A percentile compares a stretch with the other conserved stretches of the same genome.
phyloP scores from a whole-genome alignment of 306 rosid species.

The Dalbergia cultrata region DNA sequence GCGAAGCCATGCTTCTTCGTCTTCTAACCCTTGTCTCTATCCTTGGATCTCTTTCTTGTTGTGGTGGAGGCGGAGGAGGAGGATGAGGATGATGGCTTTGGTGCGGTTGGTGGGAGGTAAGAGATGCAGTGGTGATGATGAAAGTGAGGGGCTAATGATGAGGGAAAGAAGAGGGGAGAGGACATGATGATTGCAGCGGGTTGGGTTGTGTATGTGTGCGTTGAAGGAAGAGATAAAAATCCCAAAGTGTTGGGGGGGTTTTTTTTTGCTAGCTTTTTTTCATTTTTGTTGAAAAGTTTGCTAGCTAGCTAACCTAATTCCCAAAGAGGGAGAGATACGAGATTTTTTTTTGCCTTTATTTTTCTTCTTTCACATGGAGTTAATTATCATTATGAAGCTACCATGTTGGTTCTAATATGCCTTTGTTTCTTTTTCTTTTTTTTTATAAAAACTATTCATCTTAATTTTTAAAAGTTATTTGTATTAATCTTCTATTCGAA shows the following conservation, averaged over 20 bases:
- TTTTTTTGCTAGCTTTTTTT: neutral
- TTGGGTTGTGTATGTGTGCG: slow-evolving; percentile 50
- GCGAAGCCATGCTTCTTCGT: slow-evolving; percentile 54
- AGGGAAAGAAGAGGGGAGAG: slow-evolving; percentile 54
- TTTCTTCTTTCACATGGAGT: slow-evolving; percentile 48
- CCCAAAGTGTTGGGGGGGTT: slow-evolving; percentile 32
- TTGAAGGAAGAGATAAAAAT: slow-evolving; percentile 55
- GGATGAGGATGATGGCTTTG: slow-evolving; percentile 49
- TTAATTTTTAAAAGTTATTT: too few relatives aligned
- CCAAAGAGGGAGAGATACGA: neutral
- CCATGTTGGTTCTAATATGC: slow-evolving; percentile 21
- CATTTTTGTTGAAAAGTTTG: too few relatives aligned
- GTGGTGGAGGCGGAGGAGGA: slow-evolving; percentile 45
- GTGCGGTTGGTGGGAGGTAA: slow-evolving; percentile 64
- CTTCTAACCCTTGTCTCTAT: slow-evolving; percentile 61
- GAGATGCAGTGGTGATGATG: slow-evolving; percentile 64
- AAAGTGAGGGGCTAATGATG: slow-evolving; percentile 74
- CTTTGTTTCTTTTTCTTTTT: too few relatives aligned
- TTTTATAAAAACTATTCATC: too few relatives aligned
- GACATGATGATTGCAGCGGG: slow-evolving; percentile 74
- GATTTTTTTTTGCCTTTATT: too few relatives aligned
- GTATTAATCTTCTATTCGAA: too few relatives aligned
- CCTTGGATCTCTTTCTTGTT: slow-evolving; percentile 57
- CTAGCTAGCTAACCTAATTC: slow-evolving; percentile 25
- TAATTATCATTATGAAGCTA: slow-evolving; percentile 52